Conservation (phyloP, 768 basidiomycete genomes). For the Tricholoma matsutake region DNA sequence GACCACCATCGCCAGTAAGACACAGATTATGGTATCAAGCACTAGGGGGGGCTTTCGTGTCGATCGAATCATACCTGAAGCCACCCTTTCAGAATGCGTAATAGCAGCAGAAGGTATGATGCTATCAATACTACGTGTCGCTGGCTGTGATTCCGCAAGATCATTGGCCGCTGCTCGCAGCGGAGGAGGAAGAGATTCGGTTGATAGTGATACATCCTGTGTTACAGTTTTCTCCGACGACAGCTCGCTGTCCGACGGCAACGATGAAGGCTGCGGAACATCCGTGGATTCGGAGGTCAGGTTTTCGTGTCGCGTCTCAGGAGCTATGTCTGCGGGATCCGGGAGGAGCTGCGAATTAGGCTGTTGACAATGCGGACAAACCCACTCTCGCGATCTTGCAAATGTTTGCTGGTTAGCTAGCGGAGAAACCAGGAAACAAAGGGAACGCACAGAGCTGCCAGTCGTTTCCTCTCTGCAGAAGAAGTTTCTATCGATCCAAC, state of each 20-base stretch:
- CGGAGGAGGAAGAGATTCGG: not conserved
- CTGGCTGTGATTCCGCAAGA: slow-evolving; percentile 1
- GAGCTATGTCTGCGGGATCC: slow-evolving; percentile 41
- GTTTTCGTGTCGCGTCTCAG: not conserved
- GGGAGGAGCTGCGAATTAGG: slow-evolving; percentile 70
- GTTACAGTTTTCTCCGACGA: not conserved
- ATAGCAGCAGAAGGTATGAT: slow-evolving; percentile 6
- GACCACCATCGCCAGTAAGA: slow-evolving; percentile 65
- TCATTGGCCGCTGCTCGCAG: not conserved
- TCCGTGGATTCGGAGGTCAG: not conserved
- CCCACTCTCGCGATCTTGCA: slow-evolving; percentile 75
- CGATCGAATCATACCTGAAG: slow-evolving; percentile 6
- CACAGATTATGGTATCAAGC: slow-evolving; percentile 71
- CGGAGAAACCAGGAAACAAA: slow-evolving; percentile 4
- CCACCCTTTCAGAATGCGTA: slow-evolving; percentile 10
- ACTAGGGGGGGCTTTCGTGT: slow-evolving; percentile 52
- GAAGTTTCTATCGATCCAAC: slow-evolving; percentile 88
- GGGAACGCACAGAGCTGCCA: slow-evolving; percentile 65
- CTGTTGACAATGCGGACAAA: slow-evolving; percentile 69
- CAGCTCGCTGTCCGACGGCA: not conserved
- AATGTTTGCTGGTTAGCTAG: slow-evolving; percentile 5
- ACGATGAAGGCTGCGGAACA: not conserved
- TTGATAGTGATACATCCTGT: not conserved
- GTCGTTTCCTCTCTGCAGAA: slow-evolving; percentile 66
- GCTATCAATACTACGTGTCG: slow-evolving; percentile 11